Percentiles rank a stretch among this genome's conserved stretches.
Evolutionary conservation across 202 grass and related monocot species (phyloP).

Genomic region (Musa balbisiana): DNA sequence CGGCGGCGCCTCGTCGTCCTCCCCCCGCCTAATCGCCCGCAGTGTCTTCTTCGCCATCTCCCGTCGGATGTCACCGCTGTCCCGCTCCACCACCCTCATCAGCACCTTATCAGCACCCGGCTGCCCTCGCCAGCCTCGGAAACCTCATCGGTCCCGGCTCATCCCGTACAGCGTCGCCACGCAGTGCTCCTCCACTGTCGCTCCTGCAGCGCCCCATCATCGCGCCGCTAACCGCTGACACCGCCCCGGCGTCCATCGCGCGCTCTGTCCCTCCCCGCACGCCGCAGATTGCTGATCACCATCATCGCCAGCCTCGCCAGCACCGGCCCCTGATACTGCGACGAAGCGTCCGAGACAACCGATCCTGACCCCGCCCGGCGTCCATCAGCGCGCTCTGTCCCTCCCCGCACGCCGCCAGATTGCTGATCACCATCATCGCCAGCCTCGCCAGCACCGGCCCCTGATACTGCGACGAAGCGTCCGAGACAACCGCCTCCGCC

Average conservation of each 20-base stretch:
- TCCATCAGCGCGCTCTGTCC: constrained; percentile 68
- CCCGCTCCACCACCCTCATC: constrained; percentile 39
- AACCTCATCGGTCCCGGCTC: constrained; percentile 69
- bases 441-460: constrained; percentile 35
- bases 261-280: constrained; percentile 46
- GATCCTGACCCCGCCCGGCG: constrained; percentile 38
- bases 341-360: neutral
- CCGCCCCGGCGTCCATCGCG: constrained; percentile 62
- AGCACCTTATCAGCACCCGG: constrained; percentile 40
- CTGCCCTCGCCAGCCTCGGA: constrained; percentile 50
- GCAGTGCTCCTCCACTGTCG: constrained; percentile 11
- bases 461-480: neutral
- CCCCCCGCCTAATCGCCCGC: constrained; percentile 38
- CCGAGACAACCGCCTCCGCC: neutral
- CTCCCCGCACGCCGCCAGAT: constrained; percentile 47
- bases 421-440: constrained; percentile 66
- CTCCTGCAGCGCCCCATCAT: constrained; percentile 46
- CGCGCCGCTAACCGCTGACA: constrained; percentile 32
- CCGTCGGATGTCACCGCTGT: constrained; percentile 37
- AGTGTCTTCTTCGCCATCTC: constrained; percentile 76
- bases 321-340: neutral
- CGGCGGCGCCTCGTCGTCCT: constrained; percentile 19
- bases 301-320: constrained; percentile 62
- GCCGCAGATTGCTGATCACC: constrained; percentile 58
- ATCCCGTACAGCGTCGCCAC: constrained; percentile 54